These are phyloP conservation scores for Plantago major DNA, from an alignment of 257 asterid genomes.

Conservation along the genomic window DNA sequence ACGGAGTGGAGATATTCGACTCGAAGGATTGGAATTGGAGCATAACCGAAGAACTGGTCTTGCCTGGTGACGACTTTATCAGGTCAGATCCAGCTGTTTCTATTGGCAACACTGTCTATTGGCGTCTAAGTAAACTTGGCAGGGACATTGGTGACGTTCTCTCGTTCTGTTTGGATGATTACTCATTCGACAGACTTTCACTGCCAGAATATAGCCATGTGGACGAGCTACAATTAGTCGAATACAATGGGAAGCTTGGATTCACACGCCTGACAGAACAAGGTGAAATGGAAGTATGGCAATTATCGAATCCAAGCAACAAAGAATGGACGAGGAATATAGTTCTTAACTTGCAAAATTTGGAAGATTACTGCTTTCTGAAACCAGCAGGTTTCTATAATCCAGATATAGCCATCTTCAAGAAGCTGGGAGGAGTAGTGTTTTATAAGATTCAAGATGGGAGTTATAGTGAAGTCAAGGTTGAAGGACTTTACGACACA, in stretches of 20 bases:
- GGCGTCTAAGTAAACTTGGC: slow-evolving; percentile 4
- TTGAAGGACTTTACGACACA: no score
- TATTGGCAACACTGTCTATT: slow-evolving; percentile 2
- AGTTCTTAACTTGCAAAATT: neutral
- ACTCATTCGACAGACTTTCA: neutral
- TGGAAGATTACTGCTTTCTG: neutral
- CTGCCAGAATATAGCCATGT: neutral
- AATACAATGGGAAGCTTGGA: slow-evolving; percentile 18
- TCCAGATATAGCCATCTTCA: neutral
- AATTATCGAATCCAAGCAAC: neutral
- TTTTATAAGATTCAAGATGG: slow-evolving; percentile 3
- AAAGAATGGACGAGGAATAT: slow-evolving; percentile 7
- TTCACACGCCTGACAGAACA: slow-evolving; percentile 1
- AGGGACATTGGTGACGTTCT: neutral
- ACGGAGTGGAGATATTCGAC: slow-evolving; percentile 21
- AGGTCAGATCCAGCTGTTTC: neutral
- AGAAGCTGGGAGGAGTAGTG: neutral
- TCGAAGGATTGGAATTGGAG: slow-evolving; percentile 24
- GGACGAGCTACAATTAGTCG: neutral
- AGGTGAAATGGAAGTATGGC: neutral
- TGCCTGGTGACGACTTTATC: neutral
- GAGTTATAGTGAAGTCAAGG: neutral
- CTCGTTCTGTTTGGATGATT: neutral
- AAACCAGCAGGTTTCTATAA: slow-evolving; percentile 4
- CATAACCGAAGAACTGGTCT: neutral